A percentile compares a stretch with the other conserved stretches of the same genome.
Conservation (phyloP, 768 basidiomycete species). For the Cystofilobasidium ferigula region DNA sequence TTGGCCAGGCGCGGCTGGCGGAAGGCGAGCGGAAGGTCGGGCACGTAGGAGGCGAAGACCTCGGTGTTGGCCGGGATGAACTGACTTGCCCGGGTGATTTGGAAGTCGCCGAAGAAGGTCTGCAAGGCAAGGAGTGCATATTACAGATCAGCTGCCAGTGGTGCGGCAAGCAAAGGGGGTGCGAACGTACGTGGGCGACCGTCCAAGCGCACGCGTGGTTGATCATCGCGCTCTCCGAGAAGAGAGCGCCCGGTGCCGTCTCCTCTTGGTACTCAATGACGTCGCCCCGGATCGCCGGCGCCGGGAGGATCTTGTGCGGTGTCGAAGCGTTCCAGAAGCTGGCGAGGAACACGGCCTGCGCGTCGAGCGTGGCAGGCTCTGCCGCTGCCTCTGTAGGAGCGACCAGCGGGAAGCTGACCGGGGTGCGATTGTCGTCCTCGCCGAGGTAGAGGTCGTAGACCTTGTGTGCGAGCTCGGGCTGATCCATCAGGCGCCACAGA, state of each 20-base stretch:
- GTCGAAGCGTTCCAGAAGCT: conserved; percentile 21
- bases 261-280: conserved; percentile 11
- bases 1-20: conserved; percentile 17
- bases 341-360: conserved; percentile 5
- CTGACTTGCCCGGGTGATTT: conserved; percentile 10
- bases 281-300: conserved; percentile 5
- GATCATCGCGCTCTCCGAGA: conserved; percentile 19
- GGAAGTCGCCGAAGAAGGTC: conserved; percentile 21
- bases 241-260: conserved; percentile 15
- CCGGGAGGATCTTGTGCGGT: conserved; percentile 2
- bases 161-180: not conserved
- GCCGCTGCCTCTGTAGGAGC: not conserved
- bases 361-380: not conserved
- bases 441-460: conserved; percentile 18
- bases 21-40: conserved; percentile 22
- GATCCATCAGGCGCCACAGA: conserved; percentile 17
- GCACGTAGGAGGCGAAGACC: conserved; percentile 20
- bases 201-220: conserved; percentile 22
- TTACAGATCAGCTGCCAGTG: not conserved
- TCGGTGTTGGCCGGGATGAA: conserved; percentile 8
- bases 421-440: not conserved
- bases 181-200: not conserved
- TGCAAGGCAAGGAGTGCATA: not conserved
- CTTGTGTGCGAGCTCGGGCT: conserved; percentile 19
- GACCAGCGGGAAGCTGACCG: conserved; percentile 4